Base-by-base conservation (phyloP, 495 filamentous ascomycete genomes). In the Hypoxylon lienhwacheense region DNA sequence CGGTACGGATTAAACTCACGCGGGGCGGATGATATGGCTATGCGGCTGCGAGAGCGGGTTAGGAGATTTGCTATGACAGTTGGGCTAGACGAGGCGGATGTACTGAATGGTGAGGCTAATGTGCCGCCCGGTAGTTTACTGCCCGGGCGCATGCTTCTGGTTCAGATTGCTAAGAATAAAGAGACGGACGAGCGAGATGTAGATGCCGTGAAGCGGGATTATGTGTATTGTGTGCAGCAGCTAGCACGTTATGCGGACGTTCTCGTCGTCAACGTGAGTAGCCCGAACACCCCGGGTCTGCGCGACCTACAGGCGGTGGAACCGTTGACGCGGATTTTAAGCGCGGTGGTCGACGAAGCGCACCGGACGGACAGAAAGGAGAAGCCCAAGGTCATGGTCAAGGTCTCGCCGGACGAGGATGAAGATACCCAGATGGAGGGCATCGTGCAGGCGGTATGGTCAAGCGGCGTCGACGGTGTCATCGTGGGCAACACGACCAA, bases 101-200 rank as follows among this genome's bases (percentile, higher is more conserved):
- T 98, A 4, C 66, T 96, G 31, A 79, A 93, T 53, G 88, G 86
- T 8, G 79, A 82, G 35, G 45, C 81, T 79, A 51, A 81, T 72
- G 53, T 78, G 10, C 73, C 80, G 3, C 87, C 90, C 0, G 93
- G 93, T 0, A 89, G 84, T 68, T 67, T 98, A 52, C 70, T 76
- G 25, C 74, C 81, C 0, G 91, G 91, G 5, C 81, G 85, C 39
- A 73, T 97, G 48, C 73, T 97, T 32, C 85, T 88, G 1, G 90
- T 98, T n/a, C 92, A 98, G 66, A 83, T 98, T 19, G 90, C 92
- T n/a, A 97, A 98, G 82, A 97, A 96, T 72, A 95, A 93, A 74
- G 66, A 73, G 32, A 98, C 93, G 1, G 80, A 89, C 6, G 90
- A 95, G 56, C 75, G 77, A 10, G 89, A 98, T 66, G 83, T 95